phyloP scores from a whole-genome alignment of 345 rosid genomes.

The Ricinus communis region DNA sequence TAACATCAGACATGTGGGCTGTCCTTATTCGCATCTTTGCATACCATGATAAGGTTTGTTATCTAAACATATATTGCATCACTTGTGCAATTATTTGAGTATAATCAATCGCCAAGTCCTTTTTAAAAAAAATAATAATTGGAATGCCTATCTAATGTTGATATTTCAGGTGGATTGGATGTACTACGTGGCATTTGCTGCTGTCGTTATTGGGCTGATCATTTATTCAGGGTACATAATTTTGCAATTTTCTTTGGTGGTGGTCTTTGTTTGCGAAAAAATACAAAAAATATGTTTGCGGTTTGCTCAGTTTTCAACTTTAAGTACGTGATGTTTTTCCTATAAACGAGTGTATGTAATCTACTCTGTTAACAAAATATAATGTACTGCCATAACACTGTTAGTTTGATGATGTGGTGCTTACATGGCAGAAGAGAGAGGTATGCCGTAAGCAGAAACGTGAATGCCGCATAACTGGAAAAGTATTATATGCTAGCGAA shows the following conservation, averaged over 20 bases:
- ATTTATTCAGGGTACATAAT: constrained; percentile 60
- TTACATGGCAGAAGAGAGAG: too few relatives aligned
- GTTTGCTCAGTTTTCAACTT: too few relatives aligned
- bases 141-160: background rate
- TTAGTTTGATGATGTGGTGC: too few relatives aligned
- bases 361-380: too few relatives aligned
- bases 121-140: too few relatives aligned
- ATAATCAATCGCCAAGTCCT: background rate
- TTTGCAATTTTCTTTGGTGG: background rate
- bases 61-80: background rate
- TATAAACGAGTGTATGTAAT: too few relatives aligned
- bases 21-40: constrained; percentile 80
- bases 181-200: constrained; percentile 81
- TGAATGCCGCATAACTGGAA: too few relatives aligned
- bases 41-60: constrained; percentile 77
- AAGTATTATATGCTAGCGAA: too few relatives aligned
- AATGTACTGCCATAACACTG: too few relatives aligned
- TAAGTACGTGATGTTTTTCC: background rate
- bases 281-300: too few relatives aligned
- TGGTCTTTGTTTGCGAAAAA: too few relatives aligned
- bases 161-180: constrained; percentile 60
- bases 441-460: too few relatives aligned
- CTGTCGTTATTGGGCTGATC: constrained; percentile 62
- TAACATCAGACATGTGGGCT: constrained; percentile 96
- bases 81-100: background rate